phyloP scores from a whole-genome alignment of 352 stramenopile species.

The Nothophytophthora sp. region DNA sequence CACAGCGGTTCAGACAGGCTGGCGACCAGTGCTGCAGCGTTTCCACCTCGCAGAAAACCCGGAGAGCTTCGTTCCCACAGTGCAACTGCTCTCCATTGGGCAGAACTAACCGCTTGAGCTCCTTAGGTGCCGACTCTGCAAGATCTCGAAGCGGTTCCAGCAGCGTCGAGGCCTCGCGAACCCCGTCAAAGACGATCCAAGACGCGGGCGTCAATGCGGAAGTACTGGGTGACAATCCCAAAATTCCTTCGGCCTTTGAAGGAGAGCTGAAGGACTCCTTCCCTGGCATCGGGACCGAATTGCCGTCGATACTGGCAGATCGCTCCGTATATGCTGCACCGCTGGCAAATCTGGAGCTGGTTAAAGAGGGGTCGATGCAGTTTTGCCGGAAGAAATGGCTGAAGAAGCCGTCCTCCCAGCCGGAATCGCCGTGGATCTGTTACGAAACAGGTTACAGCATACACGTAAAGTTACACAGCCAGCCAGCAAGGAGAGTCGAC shows the following conservation, averaged over 20 bases:
- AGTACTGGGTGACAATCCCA: no score
- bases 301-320: slow-evolving; percentile 6
- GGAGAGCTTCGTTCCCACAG: slow-evolving; percentile 31
- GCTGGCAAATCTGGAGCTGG: slow-evolving; percentile 7
- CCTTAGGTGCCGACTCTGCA: slow-evolving; percentile 9
- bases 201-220: slow-evolving; percentile 30
- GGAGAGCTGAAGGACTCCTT: slow-evolving; percentile 5
- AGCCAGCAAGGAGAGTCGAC: not conserved
- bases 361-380: slow-evolving; percentile 20
- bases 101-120: slow-evolving; percentile 25
- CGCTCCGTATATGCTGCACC: not conserved
- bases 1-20: slow-evolving; percentile 45
- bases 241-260: no score
- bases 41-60: slow-evolving; percentile 63
- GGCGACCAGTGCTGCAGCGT: slow-evolving; percentile 58
- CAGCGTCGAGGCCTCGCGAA: slow-evolving; percentile 25
- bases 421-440: slow-evolving; percentile 42
- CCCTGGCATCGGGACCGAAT: not conserved
- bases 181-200: slow-evolving; percentile 72
- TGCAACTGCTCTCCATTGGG: slow-evolving; percentile 66
- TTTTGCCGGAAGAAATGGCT: slow-evolving; percentile 60
- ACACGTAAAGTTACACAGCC: not conserved
- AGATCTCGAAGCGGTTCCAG: slow-evolving; percentile 45
- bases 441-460: not conserved
- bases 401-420: slow-evolving; percentile 63